A percentile compares a stretch with the other conserved stretches of the same genome.
phyloP scores from a whole-genome alignment of 768 basidiomycete genomes.

The Kwoniella shandongensis region DNA sequence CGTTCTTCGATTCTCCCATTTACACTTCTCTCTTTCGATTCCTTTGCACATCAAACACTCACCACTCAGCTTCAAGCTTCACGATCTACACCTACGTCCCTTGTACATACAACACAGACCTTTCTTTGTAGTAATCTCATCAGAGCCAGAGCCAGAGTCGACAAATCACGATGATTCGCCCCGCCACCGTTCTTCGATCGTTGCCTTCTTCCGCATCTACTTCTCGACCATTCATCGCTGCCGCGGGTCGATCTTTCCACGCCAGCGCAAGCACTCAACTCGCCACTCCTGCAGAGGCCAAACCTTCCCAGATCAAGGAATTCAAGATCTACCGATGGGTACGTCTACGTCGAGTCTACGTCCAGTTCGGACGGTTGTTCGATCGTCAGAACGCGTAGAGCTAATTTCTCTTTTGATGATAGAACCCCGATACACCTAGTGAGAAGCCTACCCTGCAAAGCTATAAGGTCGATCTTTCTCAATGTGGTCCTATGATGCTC shows the following conservation, averaged over 20 bases:
- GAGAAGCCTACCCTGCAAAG: slow-evolving; percentile 87
- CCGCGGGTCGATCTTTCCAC: slow-evolving; percentile 16
- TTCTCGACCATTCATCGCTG: slow-evolving; percentile 10
- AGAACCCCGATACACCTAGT: slow-evolving; percentile 93
- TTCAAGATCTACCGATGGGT: slow-evolving; percentile 99
- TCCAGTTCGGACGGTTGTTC: not conserved
- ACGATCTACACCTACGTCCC: not conserved
- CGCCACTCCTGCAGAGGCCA: slow-evolving; percentile 26
- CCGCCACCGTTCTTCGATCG: slow-evolving; percentile 21
- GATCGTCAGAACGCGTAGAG: slow-evolving; percentile 6
- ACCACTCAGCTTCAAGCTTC: not conserved
- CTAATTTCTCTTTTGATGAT: not conserved
- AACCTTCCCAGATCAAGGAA: slow-evolving; percentile 65
- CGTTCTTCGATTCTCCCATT: too few relatives aligned
- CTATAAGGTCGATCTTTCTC: slow-evolving; percentile 87
- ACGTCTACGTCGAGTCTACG: too few relatives aligned
- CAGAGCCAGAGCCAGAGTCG: too few relatives aligned
- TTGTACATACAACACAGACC: too few relatives aligned
- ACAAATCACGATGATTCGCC: slow-evolving; percentile 19
- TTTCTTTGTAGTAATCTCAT: too few relatives aligned
- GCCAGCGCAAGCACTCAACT: slow-evolving; percentile 32
- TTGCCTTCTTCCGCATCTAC: slow-evolving; percentile 17
- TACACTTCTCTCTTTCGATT: not conserved
- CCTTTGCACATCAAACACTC: not conserved
- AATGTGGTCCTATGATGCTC: slow-evolving; percentile 88